Conservation (phyloP, 2,329 filamentous ascomycete species). For the Trichoderma koningiopsis region DNA sequence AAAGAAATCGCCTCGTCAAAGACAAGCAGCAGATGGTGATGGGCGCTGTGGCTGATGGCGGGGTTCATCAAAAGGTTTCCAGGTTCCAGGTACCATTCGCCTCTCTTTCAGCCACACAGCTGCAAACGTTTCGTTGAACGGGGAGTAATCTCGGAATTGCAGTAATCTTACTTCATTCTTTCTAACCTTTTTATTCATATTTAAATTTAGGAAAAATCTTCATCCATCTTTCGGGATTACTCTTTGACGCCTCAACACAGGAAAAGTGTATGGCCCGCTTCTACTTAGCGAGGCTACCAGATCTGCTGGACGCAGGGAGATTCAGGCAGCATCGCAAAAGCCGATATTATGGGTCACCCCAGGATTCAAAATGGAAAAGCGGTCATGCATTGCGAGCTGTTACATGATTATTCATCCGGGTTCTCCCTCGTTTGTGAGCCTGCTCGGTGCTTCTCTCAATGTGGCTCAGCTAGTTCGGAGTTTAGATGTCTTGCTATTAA, state of each 20-base stretch:
- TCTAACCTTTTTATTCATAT: background rate
- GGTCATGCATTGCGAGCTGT: background rate
- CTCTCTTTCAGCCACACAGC: background rate
- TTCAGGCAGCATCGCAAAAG: background rate
- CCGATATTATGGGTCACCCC: background rate
- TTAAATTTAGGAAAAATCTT: background rate
- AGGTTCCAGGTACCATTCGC: background rate
- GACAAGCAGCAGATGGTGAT: background rate
- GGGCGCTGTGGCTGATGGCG: background rate
- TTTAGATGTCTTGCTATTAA: background rate
- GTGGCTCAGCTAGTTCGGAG: conserved; percentile 4
- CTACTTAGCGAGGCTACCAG: background rate
- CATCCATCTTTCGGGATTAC: background rate
- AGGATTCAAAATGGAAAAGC: background rate
- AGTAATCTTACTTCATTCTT: background rate
- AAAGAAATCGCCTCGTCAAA: background rate
- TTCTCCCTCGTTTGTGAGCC: background rate
- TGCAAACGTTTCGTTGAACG: background rate
- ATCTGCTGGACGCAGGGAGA: background rate
- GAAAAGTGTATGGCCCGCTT: no score
- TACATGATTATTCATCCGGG: background rate
- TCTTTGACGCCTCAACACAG: background rate
- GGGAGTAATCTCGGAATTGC: background rate
- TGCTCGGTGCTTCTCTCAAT: background rate
- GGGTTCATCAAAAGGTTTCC: background rate